Conservation (phyloP, 2,329 filamentous ascomycete genomes). For the Blumeria hordei region DNA sequence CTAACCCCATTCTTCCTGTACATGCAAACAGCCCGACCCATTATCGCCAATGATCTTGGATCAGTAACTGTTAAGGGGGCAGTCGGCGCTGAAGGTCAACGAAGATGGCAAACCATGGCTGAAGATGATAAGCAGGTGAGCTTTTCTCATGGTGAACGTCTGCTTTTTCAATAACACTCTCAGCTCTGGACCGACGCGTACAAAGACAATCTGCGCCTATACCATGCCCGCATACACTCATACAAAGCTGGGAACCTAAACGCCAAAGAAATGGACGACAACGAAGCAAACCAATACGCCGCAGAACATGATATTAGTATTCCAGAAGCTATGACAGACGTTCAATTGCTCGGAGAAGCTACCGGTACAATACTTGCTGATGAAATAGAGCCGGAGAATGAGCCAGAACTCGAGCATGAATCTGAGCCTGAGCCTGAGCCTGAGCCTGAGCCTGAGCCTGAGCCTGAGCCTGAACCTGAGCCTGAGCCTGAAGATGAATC, state of each 20-base stretch:
- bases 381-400: conserved; percentile 16
- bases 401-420: conserved; percentile 21
- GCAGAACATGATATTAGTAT: conserved; percentile 29
- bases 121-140: conserved; percentile 41
- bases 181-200: conserved; percentile 37
- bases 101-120: conserved; percentile 60
- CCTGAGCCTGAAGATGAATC: conserved; percentile 20
- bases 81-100: conserved; percentile 68
- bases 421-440: conserved; percentile 18
- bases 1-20: conserved; percentile 90
- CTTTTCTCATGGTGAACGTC: neutral
- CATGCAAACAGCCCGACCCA: conserved; percentile 65
- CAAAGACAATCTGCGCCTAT: conserved; percentile 40
- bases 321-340: conserved; percentile 16
- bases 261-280: conserved; percentile 35
- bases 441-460: conserved; percentile 21
- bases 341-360: conserved; percentile 28
- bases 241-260: conserved; percentile 34
- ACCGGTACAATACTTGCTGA: conserved; percentile 9
- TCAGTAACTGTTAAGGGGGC: conserved; percentile 59
- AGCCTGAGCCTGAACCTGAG: conserved; percentile 23
- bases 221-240: conserved; percentile 39
- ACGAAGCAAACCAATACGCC: conserved; percentile 35
- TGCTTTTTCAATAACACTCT: conserved; percentile 1
- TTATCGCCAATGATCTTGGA: conserved; percentile 59